Evolutionary conservation across 345 rosid genomes (phyloP).

Genomic region (Citrus maxima): DNA sequence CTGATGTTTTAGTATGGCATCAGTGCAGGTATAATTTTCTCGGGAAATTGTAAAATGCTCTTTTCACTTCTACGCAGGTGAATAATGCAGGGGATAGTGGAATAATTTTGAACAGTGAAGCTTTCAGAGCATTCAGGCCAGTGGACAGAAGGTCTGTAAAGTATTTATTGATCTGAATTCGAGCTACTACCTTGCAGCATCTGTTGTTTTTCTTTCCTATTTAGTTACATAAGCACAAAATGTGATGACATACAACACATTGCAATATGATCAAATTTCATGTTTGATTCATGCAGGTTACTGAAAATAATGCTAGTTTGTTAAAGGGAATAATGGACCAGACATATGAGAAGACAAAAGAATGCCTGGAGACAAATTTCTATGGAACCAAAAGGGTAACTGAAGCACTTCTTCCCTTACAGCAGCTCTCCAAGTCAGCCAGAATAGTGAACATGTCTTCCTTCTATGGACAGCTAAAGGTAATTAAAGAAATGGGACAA

Average conservation of each 20-base stretch:
- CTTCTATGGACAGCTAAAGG: conserved; percentile 15
- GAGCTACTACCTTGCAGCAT: neutral
- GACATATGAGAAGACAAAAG: conserved; percentile 17
- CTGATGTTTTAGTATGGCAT: too few relatives aligned
- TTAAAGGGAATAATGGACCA: neutral
- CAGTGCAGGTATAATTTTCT: too few relatives aligned
- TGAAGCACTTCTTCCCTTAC: conserved; percentile 15
- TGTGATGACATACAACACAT: neutral
- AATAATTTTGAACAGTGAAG: conserved; percentile 10
- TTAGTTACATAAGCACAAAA: neutral
- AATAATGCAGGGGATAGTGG: conserved; percentile 19
- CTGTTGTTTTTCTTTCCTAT: neutral
- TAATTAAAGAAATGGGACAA: neutral
- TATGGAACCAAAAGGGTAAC: conserved; percentile 21
- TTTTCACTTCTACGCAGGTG: neutral
- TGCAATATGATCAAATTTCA: neutral
- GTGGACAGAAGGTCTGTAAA: neutral
- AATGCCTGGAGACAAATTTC: conserved; percentile 24
- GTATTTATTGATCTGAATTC: neutral
- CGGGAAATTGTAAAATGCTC: too few relatives aligned
- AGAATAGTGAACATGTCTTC: conserved; percentile 25
- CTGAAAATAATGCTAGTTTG: conserved; percentile 5
- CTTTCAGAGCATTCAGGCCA: neutral
- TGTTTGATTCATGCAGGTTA: neutral
- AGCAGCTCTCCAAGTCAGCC: conserved; percentile 11